Conservation (phyloP, 148 eudicot species). For the Silene latifolia region DNA sequence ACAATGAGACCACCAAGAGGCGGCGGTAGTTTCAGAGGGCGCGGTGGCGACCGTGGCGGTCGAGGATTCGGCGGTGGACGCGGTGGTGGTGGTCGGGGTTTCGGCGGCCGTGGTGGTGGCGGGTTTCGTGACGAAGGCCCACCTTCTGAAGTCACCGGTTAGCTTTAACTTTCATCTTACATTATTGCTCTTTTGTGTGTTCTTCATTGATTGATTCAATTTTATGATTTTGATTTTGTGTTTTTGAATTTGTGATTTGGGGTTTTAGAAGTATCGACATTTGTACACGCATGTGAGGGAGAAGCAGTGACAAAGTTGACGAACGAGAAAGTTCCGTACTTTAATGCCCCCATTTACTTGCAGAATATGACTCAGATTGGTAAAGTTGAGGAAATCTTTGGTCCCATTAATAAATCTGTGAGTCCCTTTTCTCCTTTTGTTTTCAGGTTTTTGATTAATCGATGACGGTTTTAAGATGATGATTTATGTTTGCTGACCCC, state of each 20-base stretch:
- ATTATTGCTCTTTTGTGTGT: neutral
- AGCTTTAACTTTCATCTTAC: neutral
- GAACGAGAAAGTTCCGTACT: slow-evolving; percentile 82
- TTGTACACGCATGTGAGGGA: slow-evolving; percentile 82
- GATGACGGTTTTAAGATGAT: neutral
- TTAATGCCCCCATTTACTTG: slow-evolving; percentile 87
- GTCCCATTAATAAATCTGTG: slow-evolving; percentile 91
- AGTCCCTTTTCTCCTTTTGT: slow-evolving; percentile 15
- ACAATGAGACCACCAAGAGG: slow-evolving; percentile 75
- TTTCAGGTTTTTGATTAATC: neutral
- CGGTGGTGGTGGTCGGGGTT: slow-evolving; percentile 44
- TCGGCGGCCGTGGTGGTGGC: slow-evolving; percentile 32
- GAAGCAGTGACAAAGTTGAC: slow-evolving; percentile 93
- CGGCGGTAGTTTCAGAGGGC: slow-evolving; percentile 34
- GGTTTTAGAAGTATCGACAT: slow-evolving; percentile 56
- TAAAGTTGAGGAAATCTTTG: slow-evolving; percentile 90
- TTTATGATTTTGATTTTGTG: neutral
- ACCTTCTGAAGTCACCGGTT: slow-evolving; percentile 79
- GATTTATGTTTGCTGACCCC: too few relatives aligned
- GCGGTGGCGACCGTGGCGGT: slow-evolving; percentile 29
- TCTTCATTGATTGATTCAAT: too few relatives aligned
- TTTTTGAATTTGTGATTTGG: slow-evolving; percentile 1
- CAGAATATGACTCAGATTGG: slow-evolving; percentile 90
- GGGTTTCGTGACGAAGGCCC: slow-evolving; percentile 72
- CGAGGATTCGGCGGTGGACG: slow-evolving; percentile 32